Evolutionary conservation across 495 filamentous ascomycete genomes (phyloP), one percentile per base, ranked within the genome.

Genomic region (Amorphotheca resinae): DNA sequence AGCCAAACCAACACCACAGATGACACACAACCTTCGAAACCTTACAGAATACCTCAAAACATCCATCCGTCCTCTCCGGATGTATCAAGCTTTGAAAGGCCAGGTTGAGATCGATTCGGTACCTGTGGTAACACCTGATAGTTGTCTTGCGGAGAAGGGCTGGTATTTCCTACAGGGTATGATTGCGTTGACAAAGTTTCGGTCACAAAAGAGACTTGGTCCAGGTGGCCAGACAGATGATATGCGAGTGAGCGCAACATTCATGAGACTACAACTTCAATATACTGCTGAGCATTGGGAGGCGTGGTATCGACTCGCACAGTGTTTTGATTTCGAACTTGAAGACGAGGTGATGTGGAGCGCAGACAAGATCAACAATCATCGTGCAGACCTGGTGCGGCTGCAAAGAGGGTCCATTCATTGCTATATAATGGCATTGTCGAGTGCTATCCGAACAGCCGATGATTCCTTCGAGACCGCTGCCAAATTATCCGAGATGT

Each of bases 291-390:
- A 88, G 21, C 76, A 79, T 36, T 99, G 91, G 91, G 88, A 96
- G 58, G 79, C 88, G 0, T 99, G 91, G 93, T 95, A 89, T 59
- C 77, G 91, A 36, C 69, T 95, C 4, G 91, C 80, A 9, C 91
- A 99, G 51, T 82, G 83, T 17, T 93, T 89, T 57, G 91, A 96
- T 56, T 76, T 79, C 18, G 84, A 93, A 55, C 61, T 96, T 35
- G 93, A 99, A 45, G 93, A 99, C 55, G 75, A 80, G 1, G 82
- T 93, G 9, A 79, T 87, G 4, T 96, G 93, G 91, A 80, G 77
- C n/a, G 83, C 91, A 3, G 93, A 99, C 42, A 93, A 93, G 55
- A 78, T 96, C 57, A 95, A 96, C 60, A 88, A 83, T 56, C 80
- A 82, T 48, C 76, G 76, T 33, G 60, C 64, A 5, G 85, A 93